Conservation (phyloP, 495 filamentous ascomycete genomes). For the Trichocladium uniseriatum region DNA sequence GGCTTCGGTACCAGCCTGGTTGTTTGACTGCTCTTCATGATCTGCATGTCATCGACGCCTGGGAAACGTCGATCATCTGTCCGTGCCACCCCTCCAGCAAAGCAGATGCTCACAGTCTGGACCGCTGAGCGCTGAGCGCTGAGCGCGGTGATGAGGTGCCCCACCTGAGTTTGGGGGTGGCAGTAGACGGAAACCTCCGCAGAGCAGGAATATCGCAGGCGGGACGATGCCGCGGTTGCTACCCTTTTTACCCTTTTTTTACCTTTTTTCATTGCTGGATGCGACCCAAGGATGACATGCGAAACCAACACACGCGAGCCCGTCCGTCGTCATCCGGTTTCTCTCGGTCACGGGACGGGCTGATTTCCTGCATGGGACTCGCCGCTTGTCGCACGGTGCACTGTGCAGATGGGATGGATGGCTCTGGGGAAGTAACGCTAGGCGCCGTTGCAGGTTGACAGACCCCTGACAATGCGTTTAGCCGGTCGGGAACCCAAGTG, state of each 20-base stretch:
- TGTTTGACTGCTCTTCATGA: too few species aligned
- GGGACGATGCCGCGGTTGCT: constrained; percentile 7
- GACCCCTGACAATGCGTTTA: constrained; percentile 26
- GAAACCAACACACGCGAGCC: not conserved
- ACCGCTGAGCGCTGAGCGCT: not conserved
- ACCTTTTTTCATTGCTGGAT: constrained; percentile 4
- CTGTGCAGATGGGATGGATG: constrained; percentile 2
- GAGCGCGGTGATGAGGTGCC: constrained; percentile 1
- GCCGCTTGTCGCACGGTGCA: constrained; percentile 1
- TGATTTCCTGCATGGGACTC: constrained; percentile 2
- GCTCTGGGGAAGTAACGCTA: constrained; percentile 15
- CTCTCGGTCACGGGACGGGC: not conserved
- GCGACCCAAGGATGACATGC: constrained; percentile 3
- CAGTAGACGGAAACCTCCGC: too few species aligned
- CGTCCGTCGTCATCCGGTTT: not conserved
- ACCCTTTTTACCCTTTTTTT: not conserved
- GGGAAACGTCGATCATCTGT: constrained; percentile 5
- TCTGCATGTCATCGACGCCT: too few species aligned
- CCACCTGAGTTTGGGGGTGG: constrained; percentile 1
- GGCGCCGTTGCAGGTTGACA: constrained; percentile 19
- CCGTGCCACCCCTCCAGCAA: constrained; percentile 2
- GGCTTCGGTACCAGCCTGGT: not conserved
- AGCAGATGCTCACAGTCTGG: not conserved
- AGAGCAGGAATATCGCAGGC: constrained; percentile 4
- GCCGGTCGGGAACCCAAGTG: constrained; percentile 28